Conservation (phyloP, 2,329 filamentous ascomycete species). For the Aspergillus aculeatus region DNA sequence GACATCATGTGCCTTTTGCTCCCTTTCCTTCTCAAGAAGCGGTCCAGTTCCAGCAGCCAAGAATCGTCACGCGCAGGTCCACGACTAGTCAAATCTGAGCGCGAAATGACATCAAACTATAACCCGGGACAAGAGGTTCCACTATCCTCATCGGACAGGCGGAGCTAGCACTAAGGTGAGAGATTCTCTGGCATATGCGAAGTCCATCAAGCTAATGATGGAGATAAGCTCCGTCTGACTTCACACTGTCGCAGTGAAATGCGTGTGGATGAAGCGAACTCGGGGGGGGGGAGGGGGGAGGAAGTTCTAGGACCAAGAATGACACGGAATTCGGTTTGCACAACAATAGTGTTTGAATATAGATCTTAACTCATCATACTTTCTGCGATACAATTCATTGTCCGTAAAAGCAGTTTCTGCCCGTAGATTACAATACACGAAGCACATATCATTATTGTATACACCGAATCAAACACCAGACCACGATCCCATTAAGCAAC, state of each 20-base stretch:
- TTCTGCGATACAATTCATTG: no score
- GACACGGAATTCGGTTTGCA: no score
- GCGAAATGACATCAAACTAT: not conserved
- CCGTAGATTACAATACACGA: no score
- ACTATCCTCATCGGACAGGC: not conserved
- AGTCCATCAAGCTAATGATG: no score
- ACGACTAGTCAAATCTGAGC: not conserved
- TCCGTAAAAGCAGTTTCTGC: no score
- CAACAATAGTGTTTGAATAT: no score
- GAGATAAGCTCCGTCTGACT: not conserved
- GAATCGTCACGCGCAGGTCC: not conserved
- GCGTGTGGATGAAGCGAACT: not conserved
- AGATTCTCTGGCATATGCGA: rapidly evolving
- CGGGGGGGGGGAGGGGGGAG: no score
- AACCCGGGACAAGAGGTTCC: not conserved
- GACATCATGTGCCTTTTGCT: not conserved
- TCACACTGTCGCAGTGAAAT: not conserved
- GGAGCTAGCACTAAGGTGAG: not conserved
- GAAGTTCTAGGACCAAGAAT: no score
- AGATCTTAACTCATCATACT: no score
- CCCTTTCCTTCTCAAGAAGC: not conserved
- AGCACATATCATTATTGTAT: no score
- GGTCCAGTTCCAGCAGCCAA: not conserved
- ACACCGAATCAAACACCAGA: no score
- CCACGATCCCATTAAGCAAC: no score